Conservation (phyloP, 1,139 yeast species). For the Candida glucosophila region DNA sequence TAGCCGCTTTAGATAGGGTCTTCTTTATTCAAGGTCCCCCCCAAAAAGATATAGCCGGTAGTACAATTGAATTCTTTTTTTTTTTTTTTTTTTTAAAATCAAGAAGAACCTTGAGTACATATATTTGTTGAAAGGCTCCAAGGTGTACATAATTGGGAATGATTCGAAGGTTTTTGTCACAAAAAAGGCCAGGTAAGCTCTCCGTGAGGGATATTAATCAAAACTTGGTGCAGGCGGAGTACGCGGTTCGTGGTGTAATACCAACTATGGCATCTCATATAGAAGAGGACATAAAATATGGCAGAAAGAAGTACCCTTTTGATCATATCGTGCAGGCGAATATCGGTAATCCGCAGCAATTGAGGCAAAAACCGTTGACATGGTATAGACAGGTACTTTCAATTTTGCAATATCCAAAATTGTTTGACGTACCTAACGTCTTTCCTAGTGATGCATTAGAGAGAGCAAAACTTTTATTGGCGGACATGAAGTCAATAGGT, state of each 20-base stretch:
- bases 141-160: too few species aligned
- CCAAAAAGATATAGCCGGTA: too few species aligned
- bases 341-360: conserved; percentile 95
- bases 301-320: conserved; percentile 62
- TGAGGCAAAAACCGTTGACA: conserved; percentile 89
- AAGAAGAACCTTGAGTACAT: too few species aligned
- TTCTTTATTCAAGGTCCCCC: too few species aligned
- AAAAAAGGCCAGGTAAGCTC: conserved; percentile 16
- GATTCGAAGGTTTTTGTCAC: conserved; percentile 6
- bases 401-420: conserved; percentile 73
- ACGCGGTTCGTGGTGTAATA: conserved; percentile 90
- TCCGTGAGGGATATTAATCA: conserved; percentile 50
- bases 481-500: conserved; percentile 73
- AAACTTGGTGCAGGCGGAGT: conserved; percentile 73
- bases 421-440: conserved; percentile 30
- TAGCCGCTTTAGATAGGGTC: too few species aligned
- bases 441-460: conserved; percentile 66
- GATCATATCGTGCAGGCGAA: conserved; percentile 75
- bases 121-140: too few species aligned
- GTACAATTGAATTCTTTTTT: too few species aligned
- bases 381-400: conserved; percentile 90
- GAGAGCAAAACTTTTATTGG: conserved; percentile 57
- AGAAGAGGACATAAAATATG: conserved; percentile 16
- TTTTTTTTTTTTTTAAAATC: too few species aligned
- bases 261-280: conserved; percentile 92